Evolutionary conservation across 352 stramenopile species (phyloP).

Genomic region (Phytophthora litchii): DNA sequence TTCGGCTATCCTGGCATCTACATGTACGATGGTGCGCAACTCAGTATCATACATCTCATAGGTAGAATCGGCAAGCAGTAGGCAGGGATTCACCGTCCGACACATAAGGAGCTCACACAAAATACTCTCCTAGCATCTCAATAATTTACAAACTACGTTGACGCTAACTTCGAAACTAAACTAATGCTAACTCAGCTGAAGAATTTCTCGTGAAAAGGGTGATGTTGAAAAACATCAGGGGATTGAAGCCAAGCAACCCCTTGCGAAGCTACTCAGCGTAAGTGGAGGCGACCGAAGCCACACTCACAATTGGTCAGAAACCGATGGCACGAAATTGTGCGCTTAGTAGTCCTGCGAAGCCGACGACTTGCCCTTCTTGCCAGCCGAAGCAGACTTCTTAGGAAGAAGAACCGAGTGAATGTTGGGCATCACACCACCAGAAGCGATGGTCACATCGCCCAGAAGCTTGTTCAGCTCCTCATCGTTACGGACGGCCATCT

Average conservation of each 20-base stretch:
- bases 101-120: too few relatives aligned
- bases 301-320: conserved; percentile 93
- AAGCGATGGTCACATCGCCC: conserved; percentile 94
- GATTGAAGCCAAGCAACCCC: conserved; percentile 24
- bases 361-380: conserved; percentile 60
- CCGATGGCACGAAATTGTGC: conserved; percentile 87
- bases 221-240: conserved; percentile 53
- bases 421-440: conserved; percentile 96
- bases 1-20: too few relatives aligned
- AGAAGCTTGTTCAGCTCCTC: conserved; percentile 97
- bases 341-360: conserved; percentile 66
- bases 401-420: conserved; percentile 94
- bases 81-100: too few relatives aligned
- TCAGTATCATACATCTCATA: too few relatives aligned
- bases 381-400: conserved; percentile 75
- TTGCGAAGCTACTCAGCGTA: conserved; percentile 32
- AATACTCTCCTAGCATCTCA: too few relatives aligned
- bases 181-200: conserved; percentile 5
- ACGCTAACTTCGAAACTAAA: too few relatives aligned
- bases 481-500: conserved; percentile 93
- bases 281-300: conserved; percentile 61
- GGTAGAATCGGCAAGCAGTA: too few relatives aligned
- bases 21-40: too few relatives aligned
- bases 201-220: conserved; percentile 38
- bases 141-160: too few relatives aligned